Base-by-base conservation (phyloP, 345 rosid genomes). In the Hibiscus tridactylites region DNA sequence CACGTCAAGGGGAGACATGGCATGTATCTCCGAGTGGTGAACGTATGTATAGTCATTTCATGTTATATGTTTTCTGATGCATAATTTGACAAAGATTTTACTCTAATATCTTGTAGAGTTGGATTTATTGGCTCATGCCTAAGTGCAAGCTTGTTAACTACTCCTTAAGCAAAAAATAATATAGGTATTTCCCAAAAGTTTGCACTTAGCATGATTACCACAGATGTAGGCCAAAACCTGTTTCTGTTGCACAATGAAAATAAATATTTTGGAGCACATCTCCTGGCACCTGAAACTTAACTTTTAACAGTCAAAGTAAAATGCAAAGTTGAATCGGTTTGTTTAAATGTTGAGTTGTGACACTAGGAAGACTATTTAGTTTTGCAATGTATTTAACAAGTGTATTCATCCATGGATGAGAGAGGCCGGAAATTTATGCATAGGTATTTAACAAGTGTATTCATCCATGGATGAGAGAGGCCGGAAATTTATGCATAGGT, bases 1-100 rank as follows among this genome's bases (percentile, higher is more conserved):
- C 97, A 21, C 97, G 99, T 26, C 99, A 95, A 73, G 99, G 99
- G 77, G 99, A 95, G 87, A 95, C 97, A 1, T 95, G 99, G 99
- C 97, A 95, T 80, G 92, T 87, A 70, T 89, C 99, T 74, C 87
- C 97, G 9, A 76, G 82, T 8, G 88, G 83, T 47, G 89, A 90
- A 74, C 90, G 99, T 95, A 70, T 54, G 97, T 83, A 65, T 60
- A 68, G 46, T 13, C 67, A 19, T n/a, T 42, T 68, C 31, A 16
- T 67, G 29, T 15, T 9, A 28, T 70, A 61, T 64, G 21, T 33
- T 44, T 21, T 56, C 31, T 71, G 54, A 52, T 61, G 29, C 17
- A 73, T 73, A 15, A 15, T 39, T 9, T 37, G 49, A n/a, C 24
- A 6, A 44, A 44, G 33, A 10, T 65, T 44, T 28, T 44, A 6